A percentile compares a stretch with the other conserved stretches of the same genome.
Conservation (phyloP, 2,329 filamentous ascomycete species). For the Tolypocladium amazonense region DNA sequence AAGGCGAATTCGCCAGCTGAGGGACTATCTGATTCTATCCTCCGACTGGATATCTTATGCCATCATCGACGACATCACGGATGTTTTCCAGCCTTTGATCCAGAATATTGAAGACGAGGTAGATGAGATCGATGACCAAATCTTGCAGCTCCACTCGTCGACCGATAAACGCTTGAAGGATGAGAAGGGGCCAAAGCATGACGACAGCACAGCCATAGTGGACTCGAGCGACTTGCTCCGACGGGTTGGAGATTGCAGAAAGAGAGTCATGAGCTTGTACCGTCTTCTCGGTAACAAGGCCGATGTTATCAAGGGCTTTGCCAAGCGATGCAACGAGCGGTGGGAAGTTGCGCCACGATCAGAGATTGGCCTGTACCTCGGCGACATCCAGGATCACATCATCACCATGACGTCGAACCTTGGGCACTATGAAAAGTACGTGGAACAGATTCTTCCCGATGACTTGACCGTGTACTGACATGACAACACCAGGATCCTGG, state of each 20-base stretch:
- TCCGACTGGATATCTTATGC: constrained; percentile 98
- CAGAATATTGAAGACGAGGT: constrained; percentile 92
- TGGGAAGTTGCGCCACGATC: constrained; percentile 93
- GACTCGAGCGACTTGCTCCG: constrained; percentile 73
- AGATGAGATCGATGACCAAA: constrained; percentile 90
- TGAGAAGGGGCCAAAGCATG: constrained; percentile 30
- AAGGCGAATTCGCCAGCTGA: constrained; percentile 81
- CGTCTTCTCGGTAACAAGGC: constrained; percentile 91
- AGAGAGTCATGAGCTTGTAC: constrained; percentile 95
- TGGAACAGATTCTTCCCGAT: constrained; percentile 7
- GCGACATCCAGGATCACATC: constrained; percentile 98
- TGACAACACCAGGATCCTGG: constrained; percentile 52
- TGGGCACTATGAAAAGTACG: constrained; percentile 90
- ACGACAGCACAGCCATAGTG: constrained; percentile 29
- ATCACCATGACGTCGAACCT: constrained; percentile 97
- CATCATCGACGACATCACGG: constrained; percentile 96
- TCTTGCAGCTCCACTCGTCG: constrained; percentile 67
- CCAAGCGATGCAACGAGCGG: constrained; percentile 94
- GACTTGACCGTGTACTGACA: constrained; percentile 5
- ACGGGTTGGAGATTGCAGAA: constrained; percentile 84
- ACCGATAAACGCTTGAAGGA: constrained; percentile 30
- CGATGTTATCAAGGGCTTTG: constrained; percentile 98
- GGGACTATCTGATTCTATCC: constrained; percentile 84
- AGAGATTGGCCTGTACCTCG: constrained; percentile 94
- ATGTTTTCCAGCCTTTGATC: constrained; percentile 88